Evolutionary conservation across 2,329 filamentous ascomycete genomes (phyloP).

Genomic region (Diaporthe humulicola): DNA sequence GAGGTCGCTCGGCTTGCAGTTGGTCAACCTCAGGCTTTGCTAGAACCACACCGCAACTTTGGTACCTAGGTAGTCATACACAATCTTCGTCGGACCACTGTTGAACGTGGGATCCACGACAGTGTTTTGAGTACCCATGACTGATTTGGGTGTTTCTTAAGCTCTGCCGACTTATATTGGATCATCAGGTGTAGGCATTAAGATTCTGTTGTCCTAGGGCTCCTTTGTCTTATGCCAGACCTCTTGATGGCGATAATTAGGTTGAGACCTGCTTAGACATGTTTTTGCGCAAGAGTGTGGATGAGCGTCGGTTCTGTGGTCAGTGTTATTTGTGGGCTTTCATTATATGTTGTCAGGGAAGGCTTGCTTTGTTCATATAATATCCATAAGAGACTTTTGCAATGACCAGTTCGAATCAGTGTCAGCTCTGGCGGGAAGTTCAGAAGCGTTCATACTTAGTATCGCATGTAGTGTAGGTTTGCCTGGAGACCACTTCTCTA

Average conservation of each 20-base stretch:
- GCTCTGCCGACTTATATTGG: no score
- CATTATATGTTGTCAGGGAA: neutral
- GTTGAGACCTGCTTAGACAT: neutral
- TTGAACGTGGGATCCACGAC: no score
- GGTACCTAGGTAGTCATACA: neutral
- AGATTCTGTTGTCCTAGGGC: no score
- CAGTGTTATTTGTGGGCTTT: neutral
- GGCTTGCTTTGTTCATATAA: neutral
- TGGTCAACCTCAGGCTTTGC: neutral
- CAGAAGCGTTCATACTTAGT: no score
- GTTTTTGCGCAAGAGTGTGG: neutral
- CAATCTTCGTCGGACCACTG: neutral
- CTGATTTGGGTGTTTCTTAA: no score
- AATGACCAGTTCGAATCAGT: neutral
- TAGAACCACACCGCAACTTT: neutral
- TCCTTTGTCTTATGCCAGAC: no score
- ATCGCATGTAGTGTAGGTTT: no score
- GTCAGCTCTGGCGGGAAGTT: no score
- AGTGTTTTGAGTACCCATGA: no score
- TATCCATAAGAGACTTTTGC: neutral
- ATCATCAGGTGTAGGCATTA: no score
- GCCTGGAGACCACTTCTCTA: no score
- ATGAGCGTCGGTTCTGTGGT: neutral
- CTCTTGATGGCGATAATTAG: no score
- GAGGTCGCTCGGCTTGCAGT: neutral